A percentile compares a stretch with the other conserved stretches of the same genome.
Evolutionary conservation across 106 monocot species (phyloP).

Genomic region (Platanthera zijinensis): DNA sequence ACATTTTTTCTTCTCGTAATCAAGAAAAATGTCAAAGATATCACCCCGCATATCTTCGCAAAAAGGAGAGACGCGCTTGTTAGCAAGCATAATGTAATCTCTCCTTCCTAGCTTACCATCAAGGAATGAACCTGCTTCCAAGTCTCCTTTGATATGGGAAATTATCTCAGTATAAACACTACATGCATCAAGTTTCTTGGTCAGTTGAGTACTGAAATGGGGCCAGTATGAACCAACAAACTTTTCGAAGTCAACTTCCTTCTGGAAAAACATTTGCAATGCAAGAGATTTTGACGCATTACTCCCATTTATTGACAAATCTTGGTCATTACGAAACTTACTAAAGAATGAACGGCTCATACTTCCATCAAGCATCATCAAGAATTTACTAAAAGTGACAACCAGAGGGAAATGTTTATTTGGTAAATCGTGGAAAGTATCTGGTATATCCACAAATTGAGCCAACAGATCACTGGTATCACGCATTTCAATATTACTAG

Average conservation of each 20-base stretch:
- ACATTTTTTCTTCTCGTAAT: conserved; percentile 44
- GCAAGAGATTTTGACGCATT: conserved; percentile 25
- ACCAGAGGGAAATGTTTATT: conserved; percentile 37
- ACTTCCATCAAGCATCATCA: conserved; percentile 73
- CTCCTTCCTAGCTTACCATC: conserved; percentile 22
- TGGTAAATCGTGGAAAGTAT: conserved; percentile 29
- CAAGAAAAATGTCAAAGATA: conserved; percentile 61
- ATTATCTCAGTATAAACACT: conserved; percentile 61
- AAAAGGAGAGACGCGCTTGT: conserved; percentile 32
- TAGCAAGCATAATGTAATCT: conserved; percentile 38
- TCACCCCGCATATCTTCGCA: conserved; percentile 12
- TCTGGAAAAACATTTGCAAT: conserved; percentile 29
- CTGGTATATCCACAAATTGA: conserved; percentile 43
- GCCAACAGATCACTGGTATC: conserved; percentile 26
- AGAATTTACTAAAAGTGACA: conserved; percentile 49
- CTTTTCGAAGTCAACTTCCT: conserved; percentile 47
- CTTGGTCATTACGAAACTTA: conserved; percentile 23
- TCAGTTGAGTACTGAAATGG: conserved; percentile 41
- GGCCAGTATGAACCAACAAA: conserved; percentile 58
- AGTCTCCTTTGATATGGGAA: conserved; percentile 63
- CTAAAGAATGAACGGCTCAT: conserved; percentile 39
- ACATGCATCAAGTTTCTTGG: conserved; percentile 44
- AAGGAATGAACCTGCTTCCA: background rate
- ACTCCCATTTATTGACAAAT: conserved; percentile 1
- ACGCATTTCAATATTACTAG: conserved; percentile 21